Conservation (phyloP, 2,329 filamentous ascomycete species). For the Phaeoacremonium minimum region DNA sequence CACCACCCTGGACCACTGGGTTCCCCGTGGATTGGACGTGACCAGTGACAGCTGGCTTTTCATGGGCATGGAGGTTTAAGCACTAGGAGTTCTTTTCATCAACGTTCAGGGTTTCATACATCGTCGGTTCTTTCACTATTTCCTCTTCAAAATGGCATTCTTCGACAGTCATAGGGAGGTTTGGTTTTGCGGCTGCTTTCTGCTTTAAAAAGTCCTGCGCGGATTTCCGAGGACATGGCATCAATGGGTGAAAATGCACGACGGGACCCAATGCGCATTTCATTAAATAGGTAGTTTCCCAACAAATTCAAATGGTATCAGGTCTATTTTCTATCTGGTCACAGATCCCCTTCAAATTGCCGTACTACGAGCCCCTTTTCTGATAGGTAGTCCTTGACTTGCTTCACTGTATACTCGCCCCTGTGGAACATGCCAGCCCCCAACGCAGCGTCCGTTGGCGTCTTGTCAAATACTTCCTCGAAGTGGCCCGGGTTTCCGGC, state of each 20-base stretch:
- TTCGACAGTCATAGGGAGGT: neutral
- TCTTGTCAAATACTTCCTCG: constrained; percentile 81
- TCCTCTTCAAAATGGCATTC: neutral
- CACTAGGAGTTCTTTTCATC: neutral
- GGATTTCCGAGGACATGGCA: no score
- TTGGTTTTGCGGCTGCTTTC: neutral
- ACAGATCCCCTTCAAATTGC: constrained; percentile 61
- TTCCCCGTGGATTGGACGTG: constrained; percentile 54
- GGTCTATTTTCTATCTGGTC: no score
- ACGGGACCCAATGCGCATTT: no score
- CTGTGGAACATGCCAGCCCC: constrained; percentile 98
- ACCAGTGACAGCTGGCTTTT: constrained; percentile 80
- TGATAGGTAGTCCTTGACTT: constrained; percentile 82
- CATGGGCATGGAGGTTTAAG: constrained; percentile 79
- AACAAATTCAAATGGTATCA: no score
- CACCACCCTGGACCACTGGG: constrained; percentile 75
- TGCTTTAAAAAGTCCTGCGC: neutral
- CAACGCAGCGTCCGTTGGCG: constrained; percentile 83
- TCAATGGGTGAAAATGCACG: no score
- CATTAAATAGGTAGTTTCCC: no score
- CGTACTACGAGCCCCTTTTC: constrained; percentile 73
- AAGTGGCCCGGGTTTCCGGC: constrained; percentile 88
- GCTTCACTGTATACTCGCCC: constrained; percentile 87
- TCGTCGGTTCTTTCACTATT: constrained; percentile 4
- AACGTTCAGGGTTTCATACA: constrained; percentile 5